Evolutionary conservation across 108 stramenopile genomes (phyloP), one percentile per base, ranked within the genome.

Genomic region (Stephanodiscus triporus): DNA sequence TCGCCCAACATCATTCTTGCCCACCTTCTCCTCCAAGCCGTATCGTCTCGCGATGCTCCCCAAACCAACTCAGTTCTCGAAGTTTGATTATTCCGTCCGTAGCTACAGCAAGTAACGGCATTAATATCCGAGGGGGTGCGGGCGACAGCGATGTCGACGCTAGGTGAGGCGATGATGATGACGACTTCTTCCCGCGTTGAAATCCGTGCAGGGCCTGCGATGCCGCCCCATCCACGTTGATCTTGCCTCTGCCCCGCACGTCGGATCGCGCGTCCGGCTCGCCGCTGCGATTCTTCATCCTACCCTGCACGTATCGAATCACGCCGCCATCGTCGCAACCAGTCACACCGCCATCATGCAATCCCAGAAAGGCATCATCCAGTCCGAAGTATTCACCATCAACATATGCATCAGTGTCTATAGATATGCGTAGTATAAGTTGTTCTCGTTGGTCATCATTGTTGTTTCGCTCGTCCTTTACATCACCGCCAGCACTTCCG

Each of bases 241-340:
- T 92, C 70, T 95, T 95, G 2, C 95, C 95, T 47, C 80, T 42
- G 36, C 67, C 77, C 38, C 73, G 77, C 38, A 71, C 63, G 67
- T 96, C 95, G 63, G 92, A 96, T 29, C 95, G 85, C 77, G 91
- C 92, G 74, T 96, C 92, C 9, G 91, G 95, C 68, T 95, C 95
- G n/a, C 61, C 72, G 48, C 89, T 92, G 32, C 86, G 86, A 77
- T 95, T 95, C 59, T 86, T 87, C 27, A 92, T 60, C 66, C 77
- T 82, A 1, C 91, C 91, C 45, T 87, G 82, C 8, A 86, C 61
- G 75, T 87, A 90, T 22, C 86, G 42, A 16, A 81, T 49, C 24
- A 60, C 49, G n/a, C 8, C 13, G 24, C 23, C 27, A 5, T 43
- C 57, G 24, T 45, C 23, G 20, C 29, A 24, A 38, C 56, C 9